phyloP scores from a whole-genome alignment of 306 rosid genomes.

The Quercus variabilis region DNA sequence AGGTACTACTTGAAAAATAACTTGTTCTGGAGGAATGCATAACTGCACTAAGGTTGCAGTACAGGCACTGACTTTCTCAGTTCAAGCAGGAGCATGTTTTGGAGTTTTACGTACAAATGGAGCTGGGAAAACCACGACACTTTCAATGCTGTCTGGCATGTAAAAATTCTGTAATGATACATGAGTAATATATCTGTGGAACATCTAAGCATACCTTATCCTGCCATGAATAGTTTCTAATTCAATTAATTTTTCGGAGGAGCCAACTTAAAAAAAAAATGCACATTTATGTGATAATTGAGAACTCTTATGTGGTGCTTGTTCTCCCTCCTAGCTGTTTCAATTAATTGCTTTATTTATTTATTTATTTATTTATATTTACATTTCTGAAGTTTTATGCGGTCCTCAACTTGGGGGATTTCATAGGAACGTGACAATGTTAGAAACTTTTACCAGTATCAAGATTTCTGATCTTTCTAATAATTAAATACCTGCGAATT shows the following conservation, averaged over 20 bases:
- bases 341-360: background rate
- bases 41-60: constrained; percentile 71
- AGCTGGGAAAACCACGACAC: constrained; percentile 34
- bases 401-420: background rate
- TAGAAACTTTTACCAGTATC: background rate
- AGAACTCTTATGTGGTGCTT: background rate
- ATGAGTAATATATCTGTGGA: background rate
- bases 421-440: background rate
- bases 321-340: background rate
- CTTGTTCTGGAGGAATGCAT: constrained; percentile 48
- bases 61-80: constrained; percentile 82
- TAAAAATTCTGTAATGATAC: constrained; percentile 16
- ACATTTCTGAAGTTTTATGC: background rate
- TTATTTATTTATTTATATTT: background rate
- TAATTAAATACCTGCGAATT: background rate
- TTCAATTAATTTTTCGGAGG: background rate
- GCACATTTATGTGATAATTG: background rate
- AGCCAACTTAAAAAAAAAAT: background rate
- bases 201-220: background rate
- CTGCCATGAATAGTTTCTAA: background rate
- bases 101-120: constrained; percentile 97
- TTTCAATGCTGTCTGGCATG: constrained; percentile 81
- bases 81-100: constrained; percentile 93
- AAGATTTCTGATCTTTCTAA: background rate
- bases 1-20: constrained; percentile 43